Evolutionary conservation across 805 yeast genomes (phyloP), one percentile per base, ranked within the genome.

Genomic region (Nakazawaea peltata): DNA sequence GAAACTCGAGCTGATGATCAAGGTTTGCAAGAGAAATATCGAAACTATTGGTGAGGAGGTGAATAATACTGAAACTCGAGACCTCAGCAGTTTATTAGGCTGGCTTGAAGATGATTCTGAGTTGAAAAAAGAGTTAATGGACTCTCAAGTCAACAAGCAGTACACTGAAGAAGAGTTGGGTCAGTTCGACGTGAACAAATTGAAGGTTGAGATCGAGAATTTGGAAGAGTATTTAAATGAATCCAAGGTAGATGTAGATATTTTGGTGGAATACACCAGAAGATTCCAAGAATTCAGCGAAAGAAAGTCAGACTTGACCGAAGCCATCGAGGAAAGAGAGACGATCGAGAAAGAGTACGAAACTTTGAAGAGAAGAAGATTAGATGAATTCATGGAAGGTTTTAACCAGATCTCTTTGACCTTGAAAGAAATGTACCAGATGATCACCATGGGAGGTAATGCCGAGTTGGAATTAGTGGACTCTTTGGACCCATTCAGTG

Each of bases 381-480:
- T 82, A 36, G 87, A 79, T 42, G 97, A 92, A 55, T 92, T 92
- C 51, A 87, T 87, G 94, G 75, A 73, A 42, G 98, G 99, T 0
- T 92, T 94, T 61, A 74, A 78, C 44, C 69, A 77, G 15, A 92
- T 92, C 19, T 86, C 97, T 1, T 65, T 77, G 53, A 83, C 95
- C 5, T 69, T 92, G 44, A 92, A 90, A 54, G 96, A 86, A 49
- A 88, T 92, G 97, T 92, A 92, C 50, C 94, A 88, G 51, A 84
- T 92, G 94, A 92, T 92, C 41, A 92, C 98, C 1, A 87, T 90
- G 94, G 98, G 98, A 19, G 99, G 99, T 23, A 92, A 90, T 62
- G 99, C 99, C 0, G 98, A 92, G 55, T 67, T 92, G 24, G 99
- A 92, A 55, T 68, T 90, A 30, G 97, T 87, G 14, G 98, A 92